Base-by-base conservation (phyloP, 2,329 filamentous ascomycete genomes). In the Diaporthe citriasiana region DNA sequence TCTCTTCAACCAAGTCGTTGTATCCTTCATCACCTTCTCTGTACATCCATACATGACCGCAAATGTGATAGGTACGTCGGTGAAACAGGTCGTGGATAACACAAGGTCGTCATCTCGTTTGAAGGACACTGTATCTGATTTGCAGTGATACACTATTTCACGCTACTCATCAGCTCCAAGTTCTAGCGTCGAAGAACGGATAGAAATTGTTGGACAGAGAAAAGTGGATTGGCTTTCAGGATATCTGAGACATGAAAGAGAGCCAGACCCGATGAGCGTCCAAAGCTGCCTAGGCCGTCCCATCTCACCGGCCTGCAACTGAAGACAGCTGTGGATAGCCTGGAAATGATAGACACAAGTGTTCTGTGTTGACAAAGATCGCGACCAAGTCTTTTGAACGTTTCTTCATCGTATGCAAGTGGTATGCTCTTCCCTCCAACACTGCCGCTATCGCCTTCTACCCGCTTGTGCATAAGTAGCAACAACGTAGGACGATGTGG, bases 71-170 rank as follows among this genome's bases (percentile, higher is more conserved):
- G 75, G 70, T 27, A 68, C 73, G 1, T 76, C 19, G 13, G 51
- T 68, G 59, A 79, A 78, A 66, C 66, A 75, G 0, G 78, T 79
- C 0, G 75, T 33, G 12, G 78, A 78, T n/a, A 79, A n/a, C 3
- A 77, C 65, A 4, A 78, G 70, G 42, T 78, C 76, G 25, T 77
- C 57, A 1, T 13, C 19, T 7, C 40, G 17, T 9, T 25, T 22
- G 0, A 74, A 75, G 1, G 77, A 76, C 25, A 25, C 19, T 0
- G 76, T 78, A 30, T 79, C 77, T 30, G 77, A 79, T 56, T 77
- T 78, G 72, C 76, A 79, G 33, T 74, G 76, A 55, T 78, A 79
- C 1, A 78, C 78, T 79, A 42, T 56, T 4, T n/a, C 17, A 42
- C 12, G n/a, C 17, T 5, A 30, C 15, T 17, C 12, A 25, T 55